Evolutionary conservation across 2,329 filamentous ascomycete genomes (phyloP).

Genomic region (Xylariaceae sp.): DNA sequence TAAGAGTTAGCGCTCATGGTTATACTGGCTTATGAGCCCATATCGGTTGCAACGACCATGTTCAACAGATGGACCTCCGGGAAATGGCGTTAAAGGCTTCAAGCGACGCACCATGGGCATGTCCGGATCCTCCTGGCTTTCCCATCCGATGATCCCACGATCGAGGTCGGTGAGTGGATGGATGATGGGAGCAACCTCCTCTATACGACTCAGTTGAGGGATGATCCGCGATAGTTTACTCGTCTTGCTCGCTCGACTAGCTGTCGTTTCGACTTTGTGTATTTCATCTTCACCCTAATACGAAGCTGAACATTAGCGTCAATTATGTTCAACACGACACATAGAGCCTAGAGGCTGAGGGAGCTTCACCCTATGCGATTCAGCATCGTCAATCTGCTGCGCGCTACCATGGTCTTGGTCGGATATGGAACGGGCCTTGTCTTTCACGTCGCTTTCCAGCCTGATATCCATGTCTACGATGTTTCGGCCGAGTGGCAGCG

Average conservation of each 20-base stretch:
- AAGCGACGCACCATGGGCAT: constrained; percentile 43
- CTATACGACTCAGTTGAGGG: constrained; percentile 25
- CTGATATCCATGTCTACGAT: too few species aligned
- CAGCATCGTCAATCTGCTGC: constrained; percentile 10
- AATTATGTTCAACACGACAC: background rate
- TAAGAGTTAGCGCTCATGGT: too few species aligned
- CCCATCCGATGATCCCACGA: constrained; percentile 58
- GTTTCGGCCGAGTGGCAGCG: too few species aligned
- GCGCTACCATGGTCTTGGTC: constrained; percentile 8
- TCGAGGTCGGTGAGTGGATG: constrained; percentile 52
- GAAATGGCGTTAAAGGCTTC: too few species aligned
- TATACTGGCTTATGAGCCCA: too few species aligned
- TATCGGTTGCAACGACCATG: too few species aligned
- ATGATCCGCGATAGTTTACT: constrained; percentile 24
- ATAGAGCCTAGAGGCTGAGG: background rate
- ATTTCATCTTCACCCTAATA: constrained; percentile 8
- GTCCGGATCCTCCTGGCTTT: constrained; percentile 53
- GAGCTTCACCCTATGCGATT: constrained; percentile 2
- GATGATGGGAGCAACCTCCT: constrained; percentile 33
- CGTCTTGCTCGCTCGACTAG: constrained; percentile 12
- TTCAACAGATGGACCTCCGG: too few species aligned
- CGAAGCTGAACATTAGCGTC: background rate
- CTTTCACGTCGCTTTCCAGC: too few species aligned
- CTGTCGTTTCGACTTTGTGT: constrained; percentile 11
- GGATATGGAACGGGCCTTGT: constrained; percentile 5